These are phyloP conservation scores for Phyllosticta capitalensis DNA, from an alignment of 2,329 filamentous ascomycete species.

Conservation along the genomic window DNA sequence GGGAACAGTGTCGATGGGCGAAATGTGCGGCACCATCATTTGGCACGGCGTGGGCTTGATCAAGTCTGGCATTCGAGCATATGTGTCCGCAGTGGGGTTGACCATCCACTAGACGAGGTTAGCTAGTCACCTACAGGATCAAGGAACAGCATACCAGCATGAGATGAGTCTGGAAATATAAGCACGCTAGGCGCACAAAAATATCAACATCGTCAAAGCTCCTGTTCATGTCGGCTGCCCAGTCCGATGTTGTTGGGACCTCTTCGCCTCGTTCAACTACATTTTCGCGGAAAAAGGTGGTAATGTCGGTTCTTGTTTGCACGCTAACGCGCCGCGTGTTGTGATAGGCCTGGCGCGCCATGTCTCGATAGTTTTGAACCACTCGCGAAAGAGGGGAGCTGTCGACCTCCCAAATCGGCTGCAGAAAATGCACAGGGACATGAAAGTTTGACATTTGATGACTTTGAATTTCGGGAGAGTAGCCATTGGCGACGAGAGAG, in stretches of 20 bases:
- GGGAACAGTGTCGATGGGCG: slow-evolving; percentile 5
- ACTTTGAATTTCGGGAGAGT: not conserved
- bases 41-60: slow-evolving; percentile 8
- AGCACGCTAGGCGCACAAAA: slow-evolving; percentile 7
- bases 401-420: slow-evolving; percentile 5
- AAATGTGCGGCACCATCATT: slow-evolving; percentile 10
- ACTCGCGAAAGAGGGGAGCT: slow-evolving; percentile 4
- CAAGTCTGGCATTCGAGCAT: slow-evolving; percentile 6
- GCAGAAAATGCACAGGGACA: slow-evolving; percentile 7
- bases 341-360: slow-evolving; percentile 1
- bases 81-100: slow-evolving; percentile 8
- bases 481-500: slow-evolving; percentile 4
- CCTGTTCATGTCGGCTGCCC: slow-evolving; percentile 8
- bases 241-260: not conserved
- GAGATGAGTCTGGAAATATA: slow-evolving; percentile 6
- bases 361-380: slow-evolving; percentile 2
- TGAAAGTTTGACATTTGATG: slow-evolving; percentile 9
- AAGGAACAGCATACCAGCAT: slow-evolving; percentile 1
- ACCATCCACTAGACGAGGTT: slow-evolving; percentile 8
- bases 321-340: not conserved
- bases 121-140: not conserved
- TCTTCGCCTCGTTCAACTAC: not conserved
- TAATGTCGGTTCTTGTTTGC: slow-evolving; percentile 1
- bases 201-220: slow-evolving; percentile 9
- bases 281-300: not conserved